Evolutionary conservation across 2,329 filamentous ascomycete species (phyloP).

Genomic region (Neurospora crassa): DNA sequence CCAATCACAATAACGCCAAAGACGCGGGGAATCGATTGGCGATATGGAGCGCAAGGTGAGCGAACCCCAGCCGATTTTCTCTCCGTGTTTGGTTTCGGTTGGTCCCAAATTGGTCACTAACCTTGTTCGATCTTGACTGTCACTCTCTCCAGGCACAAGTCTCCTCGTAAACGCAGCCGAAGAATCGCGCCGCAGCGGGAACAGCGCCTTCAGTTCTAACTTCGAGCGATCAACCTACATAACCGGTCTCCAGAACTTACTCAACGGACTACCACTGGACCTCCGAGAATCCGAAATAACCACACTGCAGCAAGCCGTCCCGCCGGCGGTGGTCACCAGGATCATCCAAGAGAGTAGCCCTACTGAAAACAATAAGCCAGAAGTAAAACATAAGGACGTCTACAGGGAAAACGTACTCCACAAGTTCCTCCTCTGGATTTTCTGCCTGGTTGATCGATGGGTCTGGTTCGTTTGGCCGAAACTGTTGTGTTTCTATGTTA

Average conservation of each 20-base stretch:
- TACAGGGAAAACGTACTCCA: background rate
- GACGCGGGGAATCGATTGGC: conserved; percentile 10
- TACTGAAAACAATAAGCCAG: background rate
- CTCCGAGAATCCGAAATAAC: conserved; percentile 44
- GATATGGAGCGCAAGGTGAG: conserved; percentile 13
- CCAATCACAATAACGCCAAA: background rate
- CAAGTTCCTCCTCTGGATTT: background rate
- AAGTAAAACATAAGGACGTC: background rate
- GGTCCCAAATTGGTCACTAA: background rate
- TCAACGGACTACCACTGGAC: conserved; percentile 49
- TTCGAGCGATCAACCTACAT: conserved; percentile 55
- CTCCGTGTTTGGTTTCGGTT: background rate
- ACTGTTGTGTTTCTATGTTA: background rate
- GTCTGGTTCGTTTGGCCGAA: background rate
- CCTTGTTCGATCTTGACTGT: background rate
- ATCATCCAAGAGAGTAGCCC: background rate
- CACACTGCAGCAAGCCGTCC: conserved; percentile 41
- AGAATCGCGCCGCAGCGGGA: conserved; percentile 24
- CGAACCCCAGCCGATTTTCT: background rate
- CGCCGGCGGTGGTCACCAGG: conserved; percentile 21
- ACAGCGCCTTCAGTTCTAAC: conserved; percentile 25
- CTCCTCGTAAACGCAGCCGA: conserved; percentile 34
- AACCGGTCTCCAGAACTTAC: conserved; percentile 52
- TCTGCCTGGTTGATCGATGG: background rate
- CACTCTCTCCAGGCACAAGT: conserved; percentile 19